A percentile compares a stretch with the other conserved stretches of the same genome.
These are phyloP conservation scores for Gentiana dahurica DNA, from an alignment of 257 asterid genomes.

Conservation along the genomic window DNA sequence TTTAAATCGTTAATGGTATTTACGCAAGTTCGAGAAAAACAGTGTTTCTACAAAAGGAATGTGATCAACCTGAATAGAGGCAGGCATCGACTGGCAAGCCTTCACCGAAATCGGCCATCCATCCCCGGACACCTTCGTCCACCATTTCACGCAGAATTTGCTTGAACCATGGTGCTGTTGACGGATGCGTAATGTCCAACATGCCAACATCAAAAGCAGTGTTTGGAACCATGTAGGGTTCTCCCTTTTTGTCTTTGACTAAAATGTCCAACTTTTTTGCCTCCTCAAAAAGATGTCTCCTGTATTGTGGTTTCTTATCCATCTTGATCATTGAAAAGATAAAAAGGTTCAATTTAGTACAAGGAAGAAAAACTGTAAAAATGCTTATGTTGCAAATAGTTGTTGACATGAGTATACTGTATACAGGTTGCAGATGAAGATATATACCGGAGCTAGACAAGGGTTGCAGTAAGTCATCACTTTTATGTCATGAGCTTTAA, in stretches of 20 bases:
- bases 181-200: slow-evolving; percentile 87
- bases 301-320: slow-evolving; percentile 49
- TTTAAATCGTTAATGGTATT: too few species aligned
- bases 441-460: slow-evolving; percentile 83
- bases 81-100: slow-evolving; percentile 90
- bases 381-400: not conserved
- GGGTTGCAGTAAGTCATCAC: slow-evolving; percentile 99
- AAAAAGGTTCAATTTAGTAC: too few species aligned
- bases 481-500: slow-evolving; percentile 36
- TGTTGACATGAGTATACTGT: not conserved
- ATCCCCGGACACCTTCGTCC: slow-evolving; percentile 89
- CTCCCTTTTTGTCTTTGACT: slow-evolving; percentile 68
- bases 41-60: not conserved
- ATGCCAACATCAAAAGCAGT: slow-evolving; percentile 95
- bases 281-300: slow-evolving; percentile 67
- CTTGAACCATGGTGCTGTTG: slow-evolving; percentile 66
- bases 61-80: slow-evolving; percentile 62
- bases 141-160: slow-evolving; percentile 79
- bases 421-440: not conserved
- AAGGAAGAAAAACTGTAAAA: too few species aligned
- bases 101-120: slow-evolving; percentile 99
- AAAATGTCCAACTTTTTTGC: slow-evolving; percentile 70
- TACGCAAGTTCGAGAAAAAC: too few species aligned
- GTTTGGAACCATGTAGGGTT: slow-evolving; percentile 79
- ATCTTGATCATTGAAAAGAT: slow-evolving; percentile 30